These are phyloP conservation scores for Phytophthora melonis DNA, from an alignment of 352 stramenopile species.

Conservation along the genomic window DNA sequence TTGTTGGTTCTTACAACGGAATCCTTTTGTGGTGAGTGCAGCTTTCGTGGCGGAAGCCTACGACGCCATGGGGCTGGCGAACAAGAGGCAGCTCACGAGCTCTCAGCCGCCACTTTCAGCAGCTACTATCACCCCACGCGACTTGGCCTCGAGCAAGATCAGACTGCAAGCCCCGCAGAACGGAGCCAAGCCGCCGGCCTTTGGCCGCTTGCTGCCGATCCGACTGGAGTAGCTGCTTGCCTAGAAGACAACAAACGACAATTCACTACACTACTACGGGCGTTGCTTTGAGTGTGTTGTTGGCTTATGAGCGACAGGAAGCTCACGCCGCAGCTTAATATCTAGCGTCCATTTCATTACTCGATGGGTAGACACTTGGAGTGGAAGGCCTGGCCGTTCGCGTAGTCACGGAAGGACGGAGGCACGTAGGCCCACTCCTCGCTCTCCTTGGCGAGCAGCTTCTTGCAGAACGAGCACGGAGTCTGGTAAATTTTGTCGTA, in stretches of 20 bases:
- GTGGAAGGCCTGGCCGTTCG: slow-evolving; percentile 83
- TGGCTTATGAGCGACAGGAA: background rate
- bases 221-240: slow-evolving; percentile 47
- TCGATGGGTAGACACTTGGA: slow-evolving; percentile 83
- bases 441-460: slow-evolving; percentile 83
- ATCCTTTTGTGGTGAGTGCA: slow-evolving; percentile 21
- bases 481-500: slow-evolving; percentile 93
- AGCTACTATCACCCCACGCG: slow-evolving; percentile 55
- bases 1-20: slow-evolving; percentile 1
- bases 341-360: slow-evolving; percentile 18
- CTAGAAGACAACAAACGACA: slow-evolving; percentile 13
- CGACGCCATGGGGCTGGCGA: slow-evolving; percentile 67
- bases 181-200: slow-evolving; percentile 26
- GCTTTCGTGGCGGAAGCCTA: slow-evolving; percentile 78
- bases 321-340: background rate
- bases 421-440: slow-evolving; percentile 85
- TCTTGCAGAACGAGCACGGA: slow-evolving; percentile 86
- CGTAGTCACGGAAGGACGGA: slow-evolving; percentile 89
- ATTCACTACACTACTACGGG: background rate
- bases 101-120: slow-evolving; percentile 41
- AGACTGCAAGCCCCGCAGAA: slow-evolving; percentile 40
- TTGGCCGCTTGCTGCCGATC: slow-evolving; percentile 76
- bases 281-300: too few species aligned
- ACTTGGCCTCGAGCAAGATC: slow-evolving; percentile 58
- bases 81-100: slow-evolving; percentile 47